A percentile compares a stretch with the other conserved stretches of the same genome.
phyloP scores from a whole-genome alignment of 1,284 basidiomycete genomes.

The Apiotrichum veenhuisii region DNA sequence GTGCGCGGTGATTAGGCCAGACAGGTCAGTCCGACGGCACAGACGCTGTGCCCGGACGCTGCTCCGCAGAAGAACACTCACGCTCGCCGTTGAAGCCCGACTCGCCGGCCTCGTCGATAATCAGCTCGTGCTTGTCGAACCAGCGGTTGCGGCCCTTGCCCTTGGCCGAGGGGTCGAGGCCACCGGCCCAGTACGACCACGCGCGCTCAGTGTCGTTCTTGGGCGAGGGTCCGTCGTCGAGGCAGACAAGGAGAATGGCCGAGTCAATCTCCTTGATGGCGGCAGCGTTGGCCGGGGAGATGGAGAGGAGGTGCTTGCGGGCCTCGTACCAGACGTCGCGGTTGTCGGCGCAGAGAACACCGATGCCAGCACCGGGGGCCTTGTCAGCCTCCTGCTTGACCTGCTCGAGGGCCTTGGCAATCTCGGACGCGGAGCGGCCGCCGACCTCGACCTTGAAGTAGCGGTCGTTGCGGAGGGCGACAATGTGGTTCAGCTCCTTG shows the following conservation, averaged over 20 bases:
- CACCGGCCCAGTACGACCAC: constrained; percentile 85
- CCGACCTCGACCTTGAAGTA: constrained; percentile 77
- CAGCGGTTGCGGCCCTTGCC: constrained; percentile 75
- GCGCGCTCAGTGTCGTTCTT: constrained; percentile 63
- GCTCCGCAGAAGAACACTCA: constrained; percentile 29
- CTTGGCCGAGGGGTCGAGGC: constrained; percentile 46
- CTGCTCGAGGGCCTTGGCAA: constrained; percentile 75
- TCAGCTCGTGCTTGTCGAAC: constrained; percentile 95
- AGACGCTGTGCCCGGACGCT: not conserved
- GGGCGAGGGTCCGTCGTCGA: constrained; percentile 60
- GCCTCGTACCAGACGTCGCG: constrained; percentile 87
- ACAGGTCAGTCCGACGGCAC: not conserved
- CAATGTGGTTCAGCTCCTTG: constrained; percentile 69
- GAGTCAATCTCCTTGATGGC: constrained; percentile 79
- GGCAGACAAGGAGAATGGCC: constrained; percentile 77
- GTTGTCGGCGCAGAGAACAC: constrained; percentile 82
- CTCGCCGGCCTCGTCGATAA: constrained; percentile 89
- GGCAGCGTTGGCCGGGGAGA: constrained; percentile 63
- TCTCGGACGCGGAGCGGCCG: constrained; percentile 63
- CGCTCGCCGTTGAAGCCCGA: constrained; percentile 72
- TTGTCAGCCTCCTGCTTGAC: constrained; percentile 68
- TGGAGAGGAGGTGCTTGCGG: constrained; percentile 63
- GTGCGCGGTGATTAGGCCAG: too few species aligned
- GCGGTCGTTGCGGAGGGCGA: constrained; percentile 85
- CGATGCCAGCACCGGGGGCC: constrained; percentile 61